Evolutionary conservation across 176 grass and related monocot genomes (phyloP).

Genomic region (Oryza glaberrima): DNA sequence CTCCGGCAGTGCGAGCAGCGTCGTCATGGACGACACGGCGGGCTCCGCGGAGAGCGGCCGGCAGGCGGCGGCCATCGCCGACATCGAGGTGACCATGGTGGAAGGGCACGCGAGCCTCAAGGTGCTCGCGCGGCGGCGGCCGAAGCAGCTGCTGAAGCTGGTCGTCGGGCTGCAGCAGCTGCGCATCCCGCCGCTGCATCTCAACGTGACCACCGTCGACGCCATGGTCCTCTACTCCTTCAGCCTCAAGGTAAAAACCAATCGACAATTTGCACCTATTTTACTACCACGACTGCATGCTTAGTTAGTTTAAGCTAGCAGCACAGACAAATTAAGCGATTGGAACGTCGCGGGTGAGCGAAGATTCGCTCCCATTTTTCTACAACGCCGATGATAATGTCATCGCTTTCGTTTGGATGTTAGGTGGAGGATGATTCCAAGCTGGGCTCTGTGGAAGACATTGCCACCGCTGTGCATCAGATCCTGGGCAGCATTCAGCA

Average conservation of each 20-base stretch:
- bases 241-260: conserved; percentile 74
- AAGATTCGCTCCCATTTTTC: conserved; percentile 19
- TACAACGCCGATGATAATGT: conserved; percentile 14
- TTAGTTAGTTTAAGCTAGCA: conserved; percentile 12
- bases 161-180: conserved; percentile 65
- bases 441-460: conserved; percentile 68
- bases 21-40: background rate
- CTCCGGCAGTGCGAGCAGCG: background rate
- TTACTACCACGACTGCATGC: background rate
- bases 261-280: background rate
- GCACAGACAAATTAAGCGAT: conserved; percentile 30
- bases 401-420: conserved; percentile 33
- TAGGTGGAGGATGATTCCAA: conserved; percentile 74
- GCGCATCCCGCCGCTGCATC: conserved; percentile 75
- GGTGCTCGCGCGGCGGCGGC: conserved; percentile 61
- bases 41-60: conserved; percentile 4
- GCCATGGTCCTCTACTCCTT: conserved; percentile 84
- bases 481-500: conserved; percentile 50
- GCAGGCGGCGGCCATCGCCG: conserved; percentile 37
- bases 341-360: conserved; percentile 12
- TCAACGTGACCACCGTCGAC: conserved; percentile 78
- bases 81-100: conserved; percentile 98
- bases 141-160: conserved; percentile 74
- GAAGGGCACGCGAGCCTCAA: conserved; percentile 95
- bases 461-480: conserved; percentile 61